Base-by-base conservation (phyloP, 768 basidiomycete genomes). In the Boletus huronensis region DNA sequence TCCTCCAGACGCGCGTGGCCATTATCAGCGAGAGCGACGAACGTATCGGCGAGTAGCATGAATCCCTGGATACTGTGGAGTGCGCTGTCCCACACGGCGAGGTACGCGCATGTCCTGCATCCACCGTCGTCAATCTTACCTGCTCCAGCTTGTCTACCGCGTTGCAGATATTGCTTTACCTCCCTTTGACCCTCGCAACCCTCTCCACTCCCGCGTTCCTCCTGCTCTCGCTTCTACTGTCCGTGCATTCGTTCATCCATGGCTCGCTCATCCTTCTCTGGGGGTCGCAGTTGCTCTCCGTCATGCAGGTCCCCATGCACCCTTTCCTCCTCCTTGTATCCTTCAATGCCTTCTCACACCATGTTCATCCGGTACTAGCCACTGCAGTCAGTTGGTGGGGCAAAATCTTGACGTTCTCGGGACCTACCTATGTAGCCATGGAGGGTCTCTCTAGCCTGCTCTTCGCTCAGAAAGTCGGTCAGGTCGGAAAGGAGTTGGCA, bases 241-340 rank as follows among this genome's bases (percentile, higher is more conserved):
- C 87, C 48, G 63, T 80, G 31, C 90, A 92, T 66, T 83, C 89
- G 1, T 77, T 92, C 69, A 82, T 92, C 44, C 91, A 93, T 76
- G 89, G 90, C 52, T 89, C 89, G 2, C 77, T 92, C 63, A 75
- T 82, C 54, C 77, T 88, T 39, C 60, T 90, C 53, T 88, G 83
- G 82, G 82, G 83, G 52, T 88, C 88, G 13, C 75, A 82, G 43
- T 79, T 82, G 14, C 77, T 93, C 48, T 84, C 88, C 14, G 78
- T 93, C 55, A 76, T 92, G 52, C 91, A 93, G 72, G 81, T 93
- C 31, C 91, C 91, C 9, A 84, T 91, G 77, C 90, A 93, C 68
- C 85, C 90, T 0, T 90, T 93, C 71, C 79, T 93, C 32, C 83
- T 93, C 40, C 84, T 93, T 46, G 82, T 93, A 53, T 89, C 83